phyloP scores from a whole-genome alignment of 352 stramenopile species.

The Globisporangium spiculum region DNA sequence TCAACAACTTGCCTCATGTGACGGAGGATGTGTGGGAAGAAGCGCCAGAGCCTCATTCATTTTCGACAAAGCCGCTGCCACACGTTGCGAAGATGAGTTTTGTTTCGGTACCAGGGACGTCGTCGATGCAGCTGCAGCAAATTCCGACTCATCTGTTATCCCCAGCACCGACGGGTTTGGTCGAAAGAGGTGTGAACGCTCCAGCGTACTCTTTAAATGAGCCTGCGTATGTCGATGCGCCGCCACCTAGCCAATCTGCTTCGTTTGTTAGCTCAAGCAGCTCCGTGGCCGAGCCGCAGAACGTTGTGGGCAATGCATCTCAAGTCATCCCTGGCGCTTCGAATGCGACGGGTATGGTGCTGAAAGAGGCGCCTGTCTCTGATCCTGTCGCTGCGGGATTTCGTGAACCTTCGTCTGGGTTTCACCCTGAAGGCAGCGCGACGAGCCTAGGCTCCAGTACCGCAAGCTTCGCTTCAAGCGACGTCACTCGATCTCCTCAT shows the following conservation, averaged over 20 bases:
- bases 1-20: conserved; percentile 77
- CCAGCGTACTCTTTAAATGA: conserved; percentile 15
- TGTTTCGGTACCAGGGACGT: conserved; percentile 22
- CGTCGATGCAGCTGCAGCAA: conserved; percentile 16
- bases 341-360: conserved; percentile 6
- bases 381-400: neutral
- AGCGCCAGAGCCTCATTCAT: conserved; percentile 79
- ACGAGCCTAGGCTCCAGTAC: conserved; percentile 25
- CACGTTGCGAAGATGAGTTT: conserved; percentile 84
- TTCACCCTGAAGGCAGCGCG: conserved; percentile 9
- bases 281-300: neutral
- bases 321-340: neutral
- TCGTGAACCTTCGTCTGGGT: conserved; percentile 4
- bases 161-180: conserved; percentile 6
- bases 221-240: conserved; percentile 18
- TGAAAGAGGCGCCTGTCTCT: neutral
- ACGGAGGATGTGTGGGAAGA: conserved; percentile 85
- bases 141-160: conserved; percentile 16
- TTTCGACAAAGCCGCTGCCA: conserved; percentile 72
- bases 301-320: neutral
- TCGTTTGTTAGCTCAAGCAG: neutral
- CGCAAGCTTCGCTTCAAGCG: conserved; percentile 22
- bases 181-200: neutral
- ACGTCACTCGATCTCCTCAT: conserved; percentile 28
- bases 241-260: neutral